These are phyloP conservation scores for Acanthamoeba lenticulata DNA, from an alignment of 208 protist genomes.

Conservation along the genomic window DNA sequence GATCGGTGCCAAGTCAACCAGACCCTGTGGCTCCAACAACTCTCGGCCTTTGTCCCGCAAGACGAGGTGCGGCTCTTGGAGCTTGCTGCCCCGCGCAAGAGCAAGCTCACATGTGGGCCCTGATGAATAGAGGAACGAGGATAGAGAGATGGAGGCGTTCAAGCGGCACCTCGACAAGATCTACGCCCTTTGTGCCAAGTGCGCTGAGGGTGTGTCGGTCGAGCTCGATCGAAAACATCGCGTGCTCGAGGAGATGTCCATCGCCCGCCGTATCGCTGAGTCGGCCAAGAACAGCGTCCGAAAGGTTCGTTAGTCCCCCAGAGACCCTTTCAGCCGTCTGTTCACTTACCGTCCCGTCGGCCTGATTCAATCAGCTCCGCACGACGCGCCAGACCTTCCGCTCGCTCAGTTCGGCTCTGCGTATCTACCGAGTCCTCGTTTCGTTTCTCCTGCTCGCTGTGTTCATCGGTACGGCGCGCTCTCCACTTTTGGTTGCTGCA, in stretches of 20 bases:
- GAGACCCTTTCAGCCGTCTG: background rate
- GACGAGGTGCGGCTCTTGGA: background rate
- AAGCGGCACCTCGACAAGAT: background rate
- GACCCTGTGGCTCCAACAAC: conserved; percentile 6
- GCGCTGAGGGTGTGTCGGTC: background rate
- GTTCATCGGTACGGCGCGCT: background rate
- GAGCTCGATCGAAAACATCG: conserved; percentile 13
- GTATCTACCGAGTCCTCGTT: background rate
- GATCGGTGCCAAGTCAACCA: conserved; percentile 7
- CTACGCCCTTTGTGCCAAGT: background rate
- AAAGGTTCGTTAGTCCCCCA: background rate
- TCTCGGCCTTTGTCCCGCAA: background rate
- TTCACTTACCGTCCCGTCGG: background rate
- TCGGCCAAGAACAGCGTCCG: conserved; percentile 19
- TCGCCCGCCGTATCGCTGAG: background rate
- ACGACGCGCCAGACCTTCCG: background rate
- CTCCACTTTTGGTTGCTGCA: background rate
- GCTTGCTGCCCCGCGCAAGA: background rate
- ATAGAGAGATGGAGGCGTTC: background rate
- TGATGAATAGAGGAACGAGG: background rate
- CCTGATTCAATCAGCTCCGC: background rate
- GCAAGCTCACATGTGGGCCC: background rate
- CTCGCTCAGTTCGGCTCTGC: background rate
- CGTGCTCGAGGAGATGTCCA: background rate
- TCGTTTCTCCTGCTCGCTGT: background rate